Evolutionary conservation across 331 rosid species (phyloP).

Genomic region (Pyrus hybrid): DNA sequence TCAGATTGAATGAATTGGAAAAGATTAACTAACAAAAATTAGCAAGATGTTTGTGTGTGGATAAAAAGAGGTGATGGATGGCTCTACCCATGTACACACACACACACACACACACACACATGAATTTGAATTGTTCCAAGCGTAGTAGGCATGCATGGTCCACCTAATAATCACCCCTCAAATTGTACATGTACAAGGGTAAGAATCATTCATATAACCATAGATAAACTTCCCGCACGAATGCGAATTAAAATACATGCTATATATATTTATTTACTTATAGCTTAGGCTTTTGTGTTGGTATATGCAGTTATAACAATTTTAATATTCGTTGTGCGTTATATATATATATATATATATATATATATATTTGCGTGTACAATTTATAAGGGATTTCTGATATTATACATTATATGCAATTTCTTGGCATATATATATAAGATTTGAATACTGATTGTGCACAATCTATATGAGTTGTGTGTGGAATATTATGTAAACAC

Average conservation of each 20-base stretch:
- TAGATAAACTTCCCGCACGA: not conserved
- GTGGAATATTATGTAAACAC: not conserved
- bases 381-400: not conserved
- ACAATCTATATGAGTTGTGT: no score
- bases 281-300: not conserved
- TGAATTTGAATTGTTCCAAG: slow-evolving; percentile 23
- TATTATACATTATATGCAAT: no score
- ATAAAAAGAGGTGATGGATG: not conserved
- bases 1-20: no score
- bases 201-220: no score
- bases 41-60: not conserved
- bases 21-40: no score
- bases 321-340: no score
- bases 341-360: no score
- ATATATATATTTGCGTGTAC: not conserved
- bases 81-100: not conserved
- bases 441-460: not conserved
- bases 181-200: not conserved
- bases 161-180: slow-evolving; percentile 25
- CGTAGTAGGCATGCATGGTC: slow-evolving; percentile 30
- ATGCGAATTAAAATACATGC: not conserved
- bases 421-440: not conserved
- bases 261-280: not conserved
- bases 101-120: not conserved
- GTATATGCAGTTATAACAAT: not conserved